These are phyloP conservation scores for Effrenium voratum DNA, from an alignment of 73 alveolate species.

Conservation along the genomic window DNA sequence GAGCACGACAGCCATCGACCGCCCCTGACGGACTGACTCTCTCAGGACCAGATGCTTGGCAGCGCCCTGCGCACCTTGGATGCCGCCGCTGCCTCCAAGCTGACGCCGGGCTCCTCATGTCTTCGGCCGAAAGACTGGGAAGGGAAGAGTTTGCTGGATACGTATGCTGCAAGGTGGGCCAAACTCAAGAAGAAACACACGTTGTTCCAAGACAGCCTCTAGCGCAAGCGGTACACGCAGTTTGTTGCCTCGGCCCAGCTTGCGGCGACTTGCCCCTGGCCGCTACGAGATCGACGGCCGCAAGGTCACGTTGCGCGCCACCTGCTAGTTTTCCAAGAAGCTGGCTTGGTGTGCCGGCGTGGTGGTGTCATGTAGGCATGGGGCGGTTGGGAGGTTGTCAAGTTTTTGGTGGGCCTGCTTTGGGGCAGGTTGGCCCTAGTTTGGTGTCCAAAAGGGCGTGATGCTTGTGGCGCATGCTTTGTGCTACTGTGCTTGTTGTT, in stretches of 20 bases:
- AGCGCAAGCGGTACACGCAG: neutral
- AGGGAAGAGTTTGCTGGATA: neutral
- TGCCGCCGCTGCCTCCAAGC: constrained; percentile 51
- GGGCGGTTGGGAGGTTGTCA: neutral
- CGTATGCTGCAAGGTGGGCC: no score
- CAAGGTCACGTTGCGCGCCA: constrained; percentile 60
- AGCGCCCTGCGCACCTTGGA: constrained; percentile 61
- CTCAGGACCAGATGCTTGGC: constrained; percentile 56
- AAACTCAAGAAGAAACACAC: neutral
- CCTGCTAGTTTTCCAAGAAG: neutral
- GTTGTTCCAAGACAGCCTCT: neutral
- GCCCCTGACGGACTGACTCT: no score
- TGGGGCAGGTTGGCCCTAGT: no score
- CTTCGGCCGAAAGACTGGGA: neutral
- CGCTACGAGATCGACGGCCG: constrained; percentile 91
- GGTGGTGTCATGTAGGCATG: neutral
- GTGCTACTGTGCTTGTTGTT: no score
- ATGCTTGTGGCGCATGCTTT: no score
- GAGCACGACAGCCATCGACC: no score
- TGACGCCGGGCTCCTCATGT: neutral
- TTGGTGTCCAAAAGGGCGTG: no score
- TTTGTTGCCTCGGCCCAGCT: neutral
- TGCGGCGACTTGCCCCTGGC: constrained; percentile 51
- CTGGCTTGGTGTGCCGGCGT: neutral
- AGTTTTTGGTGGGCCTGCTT: no score